Evolutionary conservation across 2,329 filamentous ascomycete species (phyloP).

Genomic region (Stagonosporopsis vannaccii): DNA sequence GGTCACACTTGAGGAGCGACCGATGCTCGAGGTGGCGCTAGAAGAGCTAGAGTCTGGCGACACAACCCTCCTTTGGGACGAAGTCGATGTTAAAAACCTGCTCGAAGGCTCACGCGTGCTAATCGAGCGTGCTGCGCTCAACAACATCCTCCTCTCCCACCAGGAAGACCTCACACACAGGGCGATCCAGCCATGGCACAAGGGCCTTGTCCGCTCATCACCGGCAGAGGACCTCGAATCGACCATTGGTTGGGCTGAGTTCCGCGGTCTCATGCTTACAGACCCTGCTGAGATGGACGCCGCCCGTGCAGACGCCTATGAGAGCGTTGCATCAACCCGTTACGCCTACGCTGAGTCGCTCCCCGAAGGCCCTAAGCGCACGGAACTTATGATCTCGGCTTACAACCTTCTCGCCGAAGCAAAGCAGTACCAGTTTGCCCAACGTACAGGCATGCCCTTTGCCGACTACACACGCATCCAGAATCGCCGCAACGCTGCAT

Average conservation of each 20-base stretch:
- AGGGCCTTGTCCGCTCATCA: conserved; percentile 25
- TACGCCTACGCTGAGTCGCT: conserved; percentile 33
- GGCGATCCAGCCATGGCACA: conserved; percentile 31
- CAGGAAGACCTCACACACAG: conserved; percentile 40
- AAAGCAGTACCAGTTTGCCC: conserved; percentile 33
- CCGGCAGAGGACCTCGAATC: conserved; percentile 33
- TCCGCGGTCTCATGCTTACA: conserved; percentile 33
- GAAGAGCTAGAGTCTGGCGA: conserved; percentile 72
- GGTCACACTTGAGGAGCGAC: conserved; percentile 39
- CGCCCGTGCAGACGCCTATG: conserved; percentile 35
- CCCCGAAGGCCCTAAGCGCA: conserved; percentile 27
- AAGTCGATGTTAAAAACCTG: conserved; percentile 95
- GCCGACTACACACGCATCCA: conserved; percentile 20
- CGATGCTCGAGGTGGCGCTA: conserved; percentile 71
- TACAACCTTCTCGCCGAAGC: conserved; percentile 42
- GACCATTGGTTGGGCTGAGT: conserved; percentile 38
- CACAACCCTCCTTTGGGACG: conserved; percentile 71
- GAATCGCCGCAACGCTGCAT: background rate
- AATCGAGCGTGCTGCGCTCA: conserved; percentile 82
- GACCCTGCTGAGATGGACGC: conserved; percentile 29
- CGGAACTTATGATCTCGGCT: conserved; percentile 31
- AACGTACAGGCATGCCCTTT: conserved; percentile 30
- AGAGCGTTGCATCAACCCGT: conserved; percentile 32
- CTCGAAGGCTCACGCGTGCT: conserved; percentile 85
- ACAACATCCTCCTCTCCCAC: conserved; percentile 67